Conservation (phyloP, 768 basidiomycete genomes). For the Gloeopeniophorella convolvens region DNA sequence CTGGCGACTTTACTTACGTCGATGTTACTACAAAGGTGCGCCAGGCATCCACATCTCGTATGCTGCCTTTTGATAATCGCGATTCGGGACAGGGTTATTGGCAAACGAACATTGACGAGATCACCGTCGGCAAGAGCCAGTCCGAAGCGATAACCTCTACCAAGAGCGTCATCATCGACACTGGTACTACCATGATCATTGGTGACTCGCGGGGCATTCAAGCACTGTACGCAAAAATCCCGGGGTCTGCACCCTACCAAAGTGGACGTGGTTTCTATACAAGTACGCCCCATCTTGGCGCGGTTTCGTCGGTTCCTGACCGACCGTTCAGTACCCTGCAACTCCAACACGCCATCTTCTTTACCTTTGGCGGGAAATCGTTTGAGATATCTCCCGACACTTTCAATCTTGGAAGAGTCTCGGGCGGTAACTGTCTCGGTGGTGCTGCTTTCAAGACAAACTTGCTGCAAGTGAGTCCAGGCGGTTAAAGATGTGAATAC, state of each 20-base stretch:
- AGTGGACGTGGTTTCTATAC: background rate
- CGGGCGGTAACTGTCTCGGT: background rate
- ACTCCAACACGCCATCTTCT: background rate
- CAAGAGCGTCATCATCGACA: conserved; percentile 22
- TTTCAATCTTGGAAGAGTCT: background rate
- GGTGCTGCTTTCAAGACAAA: background rate
- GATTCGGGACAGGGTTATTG: conserved; percentile 12
- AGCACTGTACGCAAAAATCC: conserved; percentile 15
- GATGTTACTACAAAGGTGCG: background rate
- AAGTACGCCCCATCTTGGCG: background rate
- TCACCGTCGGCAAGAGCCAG: background rate
- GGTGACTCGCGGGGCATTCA: conserved; percentile 7
- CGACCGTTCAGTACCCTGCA: background rate
- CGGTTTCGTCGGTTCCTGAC: background rate
- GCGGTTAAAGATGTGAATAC: background rate
- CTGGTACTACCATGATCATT: conserved; percentile 23
- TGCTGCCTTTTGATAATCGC: background rate
- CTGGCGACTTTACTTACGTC: conserved; percentile 1
- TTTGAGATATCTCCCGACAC: background rate
- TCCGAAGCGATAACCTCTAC: background rate
- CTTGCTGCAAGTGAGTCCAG: background rate
- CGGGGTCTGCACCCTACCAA: conserved; percentile 8
- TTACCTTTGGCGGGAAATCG: background rate
- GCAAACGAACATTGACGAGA: conserved; percentile 11
- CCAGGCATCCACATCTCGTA: background rate